A percentile compares a stretch with the other conserved stretches of the same genome.
These are phyloP conservation scores for Capniomyces stellatus DNA, from an alignment of 371 early-diverging fungal species.

Conservation along the genomic window DNA sequence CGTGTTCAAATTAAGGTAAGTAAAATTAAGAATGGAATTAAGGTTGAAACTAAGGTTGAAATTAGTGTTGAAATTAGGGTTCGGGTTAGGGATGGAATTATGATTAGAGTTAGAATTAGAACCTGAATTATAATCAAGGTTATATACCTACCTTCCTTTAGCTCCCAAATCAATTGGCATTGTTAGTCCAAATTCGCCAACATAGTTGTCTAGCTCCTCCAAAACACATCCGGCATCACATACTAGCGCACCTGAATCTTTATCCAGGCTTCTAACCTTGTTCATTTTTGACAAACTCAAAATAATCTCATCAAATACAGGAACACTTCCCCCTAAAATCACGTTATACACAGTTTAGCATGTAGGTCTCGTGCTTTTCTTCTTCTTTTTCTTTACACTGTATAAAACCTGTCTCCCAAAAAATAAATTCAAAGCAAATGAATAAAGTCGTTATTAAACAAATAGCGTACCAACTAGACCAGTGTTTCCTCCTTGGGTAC, in stretches of 20 bases:
- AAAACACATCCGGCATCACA: constrained; percentile 81
- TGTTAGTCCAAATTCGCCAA: constrained; percentile 56
- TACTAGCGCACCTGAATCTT: constrained; percentile 59
- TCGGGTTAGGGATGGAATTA: not conserved
- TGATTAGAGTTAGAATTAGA: not conserved
- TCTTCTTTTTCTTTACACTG: too few species aligned
- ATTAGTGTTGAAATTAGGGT: not conserved
- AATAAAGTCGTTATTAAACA: not conserved
- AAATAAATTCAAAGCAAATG: not conserved
- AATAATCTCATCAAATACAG: constrained; percentile 87
- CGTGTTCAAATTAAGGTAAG: too few species aligned
- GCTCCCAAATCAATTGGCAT: constrained; percentile 91
- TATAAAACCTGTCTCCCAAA: too few species aligned
- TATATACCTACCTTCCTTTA: constrained; percentile 35
- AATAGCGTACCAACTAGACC: constrained; percentile 42
- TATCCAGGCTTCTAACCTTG: constrained; percentile 56
- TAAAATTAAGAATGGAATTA: not conserved
- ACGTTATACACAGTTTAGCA: too few species aligned
- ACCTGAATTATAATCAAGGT: not conserved
- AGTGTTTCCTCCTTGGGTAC: constrained; percentile 96
- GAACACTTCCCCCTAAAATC: constrained; percentile 55
- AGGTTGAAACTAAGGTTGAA: not conserved
- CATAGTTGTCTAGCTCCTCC: constrained; percentile 57
- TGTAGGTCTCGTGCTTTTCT: too few species aligned
- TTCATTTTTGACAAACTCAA: constrained; percentile 56